Base-by-base conservation (phyloP, 2,329 filamentous ascomycete genomes). In the Neurospora sp. region DNA sequence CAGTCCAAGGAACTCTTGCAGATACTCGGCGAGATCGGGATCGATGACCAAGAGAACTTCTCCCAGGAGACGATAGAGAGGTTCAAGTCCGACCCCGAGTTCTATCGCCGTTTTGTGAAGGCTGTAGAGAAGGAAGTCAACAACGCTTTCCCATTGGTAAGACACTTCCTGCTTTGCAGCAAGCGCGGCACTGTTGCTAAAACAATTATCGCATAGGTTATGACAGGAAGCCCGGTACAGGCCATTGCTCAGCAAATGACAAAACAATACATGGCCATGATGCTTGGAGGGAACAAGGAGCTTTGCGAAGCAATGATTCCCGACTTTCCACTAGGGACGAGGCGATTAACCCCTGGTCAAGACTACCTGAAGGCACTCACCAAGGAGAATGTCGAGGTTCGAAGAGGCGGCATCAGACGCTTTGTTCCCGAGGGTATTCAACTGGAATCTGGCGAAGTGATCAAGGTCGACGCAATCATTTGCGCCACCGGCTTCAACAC, bases 401-500 rank as follows among this genome's bases (percentile, higher is more conserved):
- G 85, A 28, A 82, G 82, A 4, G 79, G 81, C 3, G 76, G 77
- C 1, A 85, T 88, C 46, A 78, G 79, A 39, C 74, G 77, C 6
- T 79, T 88, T 57, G 82, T 85, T 1, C 77, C 81, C 11, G 80
- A 81, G n/a, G 83, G 86, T 15, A 77, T 87, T 67, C 77, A 83
- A 75, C 78, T 87, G 39, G 79, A 78, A 1, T 82, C 81, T 4
- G 85, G 84, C n/a, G 75, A 81, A 41, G 76, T 83, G n/a, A 76
- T 85, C 68, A 79, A 84, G 40, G 82, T 86, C 15, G 87, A 89
- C 74, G 81, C 82, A 12, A 83, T 89, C 28, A 80, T 89, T 66
- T 87, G 85, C 71, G 86, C 86, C n/a, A 87, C 85, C 0, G 85
- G 86, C 1, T 88, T 87, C 74, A 82, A 87, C 73, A 83, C 82